Base-by-base conservation (phyloP, 768 basidiomycete species). In the Pholiota microspora region DNA sequence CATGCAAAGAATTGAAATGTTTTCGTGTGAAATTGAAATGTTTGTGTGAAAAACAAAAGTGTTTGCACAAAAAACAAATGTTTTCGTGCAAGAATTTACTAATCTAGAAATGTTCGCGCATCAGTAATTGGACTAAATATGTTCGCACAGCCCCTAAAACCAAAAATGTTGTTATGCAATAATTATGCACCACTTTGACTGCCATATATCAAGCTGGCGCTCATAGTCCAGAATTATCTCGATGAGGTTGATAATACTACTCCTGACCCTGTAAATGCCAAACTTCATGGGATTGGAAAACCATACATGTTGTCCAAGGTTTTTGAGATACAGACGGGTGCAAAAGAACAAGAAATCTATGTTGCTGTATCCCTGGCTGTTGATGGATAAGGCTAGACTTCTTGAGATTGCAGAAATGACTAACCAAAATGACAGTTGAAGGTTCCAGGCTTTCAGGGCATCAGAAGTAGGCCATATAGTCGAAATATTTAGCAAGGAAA, bases 131-230 rank as follows among this genome's bases (percentile, higher is more conserved):
- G n/a, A n/a, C n/a, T n/a, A n/a, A n/a, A n/a, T n/a, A n/a, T n/a
- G n/a, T n/a, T n/a, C n/a, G n/a, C n/a, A n/a, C n/a, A n/a, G n/a
- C n/a, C n/a, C n/a, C n/a, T n/a, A n/a, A n/a, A n/a, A n/a, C n/a
- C n/a, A n/a, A n/a, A n/a, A n/a, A 42, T 42, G 16, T 42, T 42
- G 40, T 16, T 18, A 18, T 50, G 40, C 13, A 9, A 10, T 3
- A 13, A 8, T 28, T 50, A n/a, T n/a, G n/a, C n/a, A n/a, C n/a
- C n/a, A n/a, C n/a, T n/a, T n/a, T n/a, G n/a, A n/a, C n/a, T n/a
- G n/a, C n/a, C n/a, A n/a, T n/a, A n/a, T 50, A 38, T 50, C 49
- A 8, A 50, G 35, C 15, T 38, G 49, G 34, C 27, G 49, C 49
- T 50, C 35, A 27, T 50, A 50, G 10, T 36, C 35, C 1, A 50